Evolutionary conservation across 1,284 basidiomycete genomes (phyloP).

Genomic region (Peniophora sp.): DNA sequence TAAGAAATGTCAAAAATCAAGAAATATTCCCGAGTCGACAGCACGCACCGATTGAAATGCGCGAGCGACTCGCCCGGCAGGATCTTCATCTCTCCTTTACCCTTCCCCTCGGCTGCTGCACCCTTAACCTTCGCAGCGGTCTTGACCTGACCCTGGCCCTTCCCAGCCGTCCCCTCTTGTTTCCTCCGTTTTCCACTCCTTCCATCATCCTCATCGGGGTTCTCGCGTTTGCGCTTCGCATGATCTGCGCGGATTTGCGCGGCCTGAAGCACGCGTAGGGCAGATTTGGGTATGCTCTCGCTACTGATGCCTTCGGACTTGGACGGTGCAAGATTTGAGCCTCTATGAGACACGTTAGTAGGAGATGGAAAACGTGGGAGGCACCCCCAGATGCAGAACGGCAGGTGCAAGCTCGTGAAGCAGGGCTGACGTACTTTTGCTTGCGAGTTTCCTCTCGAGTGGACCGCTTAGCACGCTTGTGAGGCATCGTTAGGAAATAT

Average conservation of each 20-base stretch:
- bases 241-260: constrained; percentile 46
- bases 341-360: no score
- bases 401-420: no score
- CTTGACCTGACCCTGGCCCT: constrained; percentile 5
- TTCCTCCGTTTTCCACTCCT: constrained; percentile 16
- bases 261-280: constrained; percentile 56
- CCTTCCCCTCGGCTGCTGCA: not conserved
- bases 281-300: constrained; percentile 63
- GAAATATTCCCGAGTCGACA: constrained; percentile 1
- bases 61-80: constrained; percentile 60
- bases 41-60: constrained; percentile 68
- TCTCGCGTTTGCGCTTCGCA: constrained; percentile 24
- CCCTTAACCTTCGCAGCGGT: not conserved
- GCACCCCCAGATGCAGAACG: no score
- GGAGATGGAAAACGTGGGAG: no score
- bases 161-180: constrained; percentile 13
- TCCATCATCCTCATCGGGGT: constrained; percentile 26
- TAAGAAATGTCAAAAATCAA: constrained; percentile 18
- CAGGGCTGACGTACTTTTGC: constrained; percentile 26
- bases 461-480: constrained; percentile 52
- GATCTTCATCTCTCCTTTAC: constrained; percentile 33
- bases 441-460: constrained; percentile 31
- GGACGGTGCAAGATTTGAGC: constrained; percentile 24
- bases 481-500: constrained; percentile 39
- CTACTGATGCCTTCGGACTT: constrained; percentile 14